phyloP scores from a whole-genome alignment of 306 rosid genomes.

The Lupinus albus region DNA sequence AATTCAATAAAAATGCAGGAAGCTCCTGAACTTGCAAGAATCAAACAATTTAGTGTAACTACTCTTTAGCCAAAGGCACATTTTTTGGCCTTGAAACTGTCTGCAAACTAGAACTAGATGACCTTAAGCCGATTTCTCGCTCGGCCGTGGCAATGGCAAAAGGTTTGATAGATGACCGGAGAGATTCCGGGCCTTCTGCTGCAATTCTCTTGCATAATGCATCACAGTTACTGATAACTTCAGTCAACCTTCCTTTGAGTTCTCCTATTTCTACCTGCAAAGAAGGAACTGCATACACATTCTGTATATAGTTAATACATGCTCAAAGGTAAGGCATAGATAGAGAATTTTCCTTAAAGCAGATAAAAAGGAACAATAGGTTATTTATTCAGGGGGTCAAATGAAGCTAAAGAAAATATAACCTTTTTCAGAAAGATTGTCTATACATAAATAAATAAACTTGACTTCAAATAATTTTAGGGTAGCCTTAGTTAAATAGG shows the following conservation, averaged over 20 bases:
- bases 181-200: constrained; percentile 76
- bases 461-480: no score
- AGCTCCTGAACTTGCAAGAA: constrained; percentile 43
- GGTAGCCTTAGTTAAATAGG: no score
- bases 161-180: constrained; percentile 67
- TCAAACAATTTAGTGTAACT: constrained; percentile 48
- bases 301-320: constrained; percentile 32
- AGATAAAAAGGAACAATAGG: no score
- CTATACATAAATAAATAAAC: no score
- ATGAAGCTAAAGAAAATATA: no score
- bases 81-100: constrained; percentile 38
- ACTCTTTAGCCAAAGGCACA: constrained; percentile 51
- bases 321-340: background rate
- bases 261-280: constrained; percentile 91
- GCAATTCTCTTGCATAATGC: constrained; percentile 80
- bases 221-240: constrained; percentile 85
- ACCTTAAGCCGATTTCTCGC: constrained; percentile 37
- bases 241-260: constrained; percentile 91
- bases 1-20: constrained; percentile 41
- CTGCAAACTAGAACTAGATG: constrained; percentile 44
- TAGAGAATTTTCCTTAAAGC: no score
- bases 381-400: no score
- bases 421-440: no score
- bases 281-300: constrained; percentile 62
- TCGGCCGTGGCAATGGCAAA: constrained; percentile 42